phyloP scores from a whole-genome alignment of 2,329 filamentous ascomycete species.

The Calonectria henricotiae region DNA sequence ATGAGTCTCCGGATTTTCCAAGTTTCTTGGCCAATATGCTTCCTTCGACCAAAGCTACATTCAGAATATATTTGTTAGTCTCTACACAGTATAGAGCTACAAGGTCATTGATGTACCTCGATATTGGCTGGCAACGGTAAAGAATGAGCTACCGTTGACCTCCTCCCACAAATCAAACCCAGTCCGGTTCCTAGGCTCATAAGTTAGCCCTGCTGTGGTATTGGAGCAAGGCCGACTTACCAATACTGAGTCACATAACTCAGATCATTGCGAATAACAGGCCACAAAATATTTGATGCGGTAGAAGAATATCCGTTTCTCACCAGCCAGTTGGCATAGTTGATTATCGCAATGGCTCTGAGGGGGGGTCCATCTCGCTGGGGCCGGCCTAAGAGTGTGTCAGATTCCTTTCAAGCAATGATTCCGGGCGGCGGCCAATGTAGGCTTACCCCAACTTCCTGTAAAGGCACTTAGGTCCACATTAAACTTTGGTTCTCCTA shows the following conservation, averaged over 20 bases:
- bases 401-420: constrained; percentile 23
- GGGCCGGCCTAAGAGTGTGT: constrained; percentile 70
- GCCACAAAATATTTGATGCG: constrained; percentile 76
- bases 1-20: constrained; percentile 73
- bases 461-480: constrained; percentile 77
- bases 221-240: constrained; percentile 52
- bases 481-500: constrained; percentile 84
- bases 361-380: constrained; percentile 87
- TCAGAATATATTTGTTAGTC: background rate
- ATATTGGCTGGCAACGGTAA: constrained; percentile 81
- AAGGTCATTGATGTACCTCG: constrained; percentile 64
- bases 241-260: constrained; percentile 83
- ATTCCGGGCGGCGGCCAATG: too few species aligned
- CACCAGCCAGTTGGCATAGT: constrained; percentile 82
- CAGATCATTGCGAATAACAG: constrained; percentile 83
- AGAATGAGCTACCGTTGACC: constrained; percentile 83
- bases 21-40: constrained; percentile 76
- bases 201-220: background rate
- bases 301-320: constrained; percentile 75
- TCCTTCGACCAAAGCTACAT: constrained; percentile 75
- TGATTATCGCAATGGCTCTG: constrained; percentile 80
- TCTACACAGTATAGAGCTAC: background rate
- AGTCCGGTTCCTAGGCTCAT: constrained; percentile 65
- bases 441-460: constrained; percentile 73
- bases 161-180: constrained; percentile 91